Base-by-base conservation (phyloP, 352 stramenopile species). In the Pythium rhizo-oryzae region DNA sequence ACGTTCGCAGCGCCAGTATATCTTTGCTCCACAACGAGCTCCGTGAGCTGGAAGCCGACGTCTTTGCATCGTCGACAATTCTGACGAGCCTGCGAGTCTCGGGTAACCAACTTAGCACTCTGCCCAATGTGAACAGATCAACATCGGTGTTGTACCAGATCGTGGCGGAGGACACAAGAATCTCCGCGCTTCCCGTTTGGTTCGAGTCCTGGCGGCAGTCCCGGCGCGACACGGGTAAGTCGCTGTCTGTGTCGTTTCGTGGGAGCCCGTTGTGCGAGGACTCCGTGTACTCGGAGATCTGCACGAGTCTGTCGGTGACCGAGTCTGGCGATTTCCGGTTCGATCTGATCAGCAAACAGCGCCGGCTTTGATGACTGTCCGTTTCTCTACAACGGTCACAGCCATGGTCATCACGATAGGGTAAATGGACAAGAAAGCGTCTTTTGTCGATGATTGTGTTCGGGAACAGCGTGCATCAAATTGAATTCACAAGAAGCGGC, bases 301-400 rank as follows among this genome's bases (percentile, higher is more conserved):
- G 35, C 13, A 11, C 35, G 12, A 56, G 23, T 56, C 21, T 56
- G 24, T 24, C 25, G 18, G 9, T 39, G 23, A 8, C 15, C 50
- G 50, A 39, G 47, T 54, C 35, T 19, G 41, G 41, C 7, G 41
- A 47, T 47, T n/a, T 56, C 18, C 50, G 23, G 4, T 56, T 39
- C 24, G 50, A 56, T 33, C 23, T 56, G 50, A 56, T 39, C 11
- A 47, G 13, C 15, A 47, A n/a, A n/a, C 18, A n/a, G 13, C 41
- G 41, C 12, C 15, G 15, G 13, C 41, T 47, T 12, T 47, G 15
- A n/a, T n/a, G n/a, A n/a, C n/a, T 98, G 63, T 99, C 87, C 46
- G n/a, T n/a, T n/a, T n/a, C n/a, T n/a, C n/a, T n/a, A n/a, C n/a
- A n/a, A n/a, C n/a, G n/a, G n/a, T n/a, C n/a, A n/a, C n/a, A n/a